A percentile compares a stretch with the other conserved stretches of the same genome.
Conservation (phyloP, 441 rosid species). For the Breynia disticha region DNA sequence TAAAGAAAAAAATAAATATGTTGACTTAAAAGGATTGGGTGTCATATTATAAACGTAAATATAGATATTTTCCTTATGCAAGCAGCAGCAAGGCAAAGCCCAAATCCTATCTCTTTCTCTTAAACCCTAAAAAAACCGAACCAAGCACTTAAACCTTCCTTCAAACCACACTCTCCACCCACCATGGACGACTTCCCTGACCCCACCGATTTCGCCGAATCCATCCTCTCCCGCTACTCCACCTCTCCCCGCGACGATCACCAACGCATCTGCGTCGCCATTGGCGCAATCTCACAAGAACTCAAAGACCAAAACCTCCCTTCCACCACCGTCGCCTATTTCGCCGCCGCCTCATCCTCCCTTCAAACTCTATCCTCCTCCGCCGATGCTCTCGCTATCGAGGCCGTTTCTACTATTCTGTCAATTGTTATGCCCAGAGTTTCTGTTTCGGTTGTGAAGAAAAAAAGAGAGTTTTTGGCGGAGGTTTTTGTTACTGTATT, state of each 20-base stretch:
- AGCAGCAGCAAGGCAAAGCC: too few species aligned
- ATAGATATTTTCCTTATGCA: too few species aligned
- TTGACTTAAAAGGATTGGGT: too few species aligned
- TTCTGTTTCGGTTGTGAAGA: constrained; percentile 34
- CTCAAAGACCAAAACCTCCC: constrained; percentile 57
- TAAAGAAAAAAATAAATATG: too few species aligned
- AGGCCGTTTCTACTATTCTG: constrained; percentile 48
- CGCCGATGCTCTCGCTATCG: constrained; percentile 30
- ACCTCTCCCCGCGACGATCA: constrained; percentile 47
- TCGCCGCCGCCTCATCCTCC: constrained; percentile 50
- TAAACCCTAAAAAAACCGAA: too few species aligned
- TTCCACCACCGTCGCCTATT: constrained; percentile 55
- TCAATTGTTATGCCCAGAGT: constrained; percentile 48
- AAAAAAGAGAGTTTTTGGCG: constrained; percentile 42
- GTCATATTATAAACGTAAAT: too few species aligned
- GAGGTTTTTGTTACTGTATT: constrained; percentile 34
- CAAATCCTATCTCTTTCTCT: too few species aligned
- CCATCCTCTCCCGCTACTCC: constrained; percentile 40
- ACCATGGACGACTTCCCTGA: constrained; percentile 26
- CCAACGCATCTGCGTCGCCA: constrained; percentile 51
- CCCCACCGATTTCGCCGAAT: constrained; percentile 41
- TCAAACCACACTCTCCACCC: too few species aligned
- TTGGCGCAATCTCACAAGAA: constrained; percentile 67
- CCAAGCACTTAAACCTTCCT: too few species aligned
- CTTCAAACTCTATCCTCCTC: constrained; percentile 42